A percentile compares a stretch with the other conserved stretches of the same genome.
These are phyloP conservation scores for Sequoia sempervirens DNA, from an alignment of 75 land plant species.

Conservation along the genomic window DNA sequence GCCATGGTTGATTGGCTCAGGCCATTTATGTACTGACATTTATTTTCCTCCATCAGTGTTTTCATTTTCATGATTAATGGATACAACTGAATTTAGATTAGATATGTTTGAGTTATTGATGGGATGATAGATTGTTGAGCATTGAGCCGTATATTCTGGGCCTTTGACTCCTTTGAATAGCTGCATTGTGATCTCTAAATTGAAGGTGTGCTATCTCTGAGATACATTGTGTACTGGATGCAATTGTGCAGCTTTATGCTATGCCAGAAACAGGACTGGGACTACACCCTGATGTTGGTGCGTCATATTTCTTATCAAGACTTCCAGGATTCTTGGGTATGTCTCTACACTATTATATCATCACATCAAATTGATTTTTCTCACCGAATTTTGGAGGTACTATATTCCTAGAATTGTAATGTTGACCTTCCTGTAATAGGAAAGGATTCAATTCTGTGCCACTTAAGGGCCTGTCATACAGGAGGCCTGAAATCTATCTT, in stretches of 20 bases:
- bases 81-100: background rate
- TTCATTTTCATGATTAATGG: background rate
- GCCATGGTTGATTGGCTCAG: background rate
- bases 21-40: background rate
- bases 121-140: background rate
- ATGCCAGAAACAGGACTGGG: conserved; percentile 98
- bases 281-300: conserved; percentile 94
- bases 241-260: conserved; percentile 67
- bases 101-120: background rate
- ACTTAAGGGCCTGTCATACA: too few species aligned
- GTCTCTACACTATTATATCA: background rate
- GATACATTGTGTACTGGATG: background rate
- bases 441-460: too few species aligned
- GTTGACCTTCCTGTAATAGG: too few species aligned
- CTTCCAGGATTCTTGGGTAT: conserved; percentile 88
- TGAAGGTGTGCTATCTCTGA: background rate
- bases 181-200: background rate
- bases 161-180: background rate
- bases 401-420: background rate
- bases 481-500: too few species aligned
- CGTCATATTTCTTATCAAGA: conserved; percentile 85
- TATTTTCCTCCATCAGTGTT: background rate
- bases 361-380: background rate
- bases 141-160: background rate
- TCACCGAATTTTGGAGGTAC: background rate